phyloP scores from a whole-genome alignment of 495 filamentous ascomycete genomes.

The Neurospora tetraspora region DNA sequence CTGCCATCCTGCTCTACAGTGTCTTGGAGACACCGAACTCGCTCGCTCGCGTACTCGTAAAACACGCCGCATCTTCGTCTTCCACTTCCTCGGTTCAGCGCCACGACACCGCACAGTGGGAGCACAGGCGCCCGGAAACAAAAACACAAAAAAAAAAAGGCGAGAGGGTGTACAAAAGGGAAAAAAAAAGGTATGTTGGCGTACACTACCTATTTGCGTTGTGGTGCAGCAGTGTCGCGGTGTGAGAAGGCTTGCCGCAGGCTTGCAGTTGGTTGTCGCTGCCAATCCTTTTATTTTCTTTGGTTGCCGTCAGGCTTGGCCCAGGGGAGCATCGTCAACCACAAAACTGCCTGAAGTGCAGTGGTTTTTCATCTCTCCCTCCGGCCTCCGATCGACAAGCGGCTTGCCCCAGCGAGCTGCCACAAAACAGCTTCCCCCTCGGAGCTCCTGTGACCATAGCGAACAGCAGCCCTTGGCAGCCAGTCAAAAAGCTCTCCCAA shows the following conservation, averaged over 20 bases:
- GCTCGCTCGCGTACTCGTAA: background rate
- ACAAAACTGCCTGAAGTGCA: background rate
- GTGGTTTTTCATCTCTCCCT: background rate
- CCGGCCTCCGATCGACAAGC: conserved; percentile 14
- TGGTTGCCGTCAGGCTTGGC: background rate
- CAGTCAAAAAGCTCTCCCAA: conserved; percentile 4
- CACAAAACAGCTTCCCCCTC: conserved; percentile 9
- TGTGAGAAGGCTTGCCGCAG: background rate
- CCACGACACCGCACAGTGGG: background rate
- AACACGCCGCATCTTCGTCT: background rate
- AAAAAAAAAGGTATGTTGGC: background rate
- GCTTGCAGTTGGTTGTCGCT: background rate
- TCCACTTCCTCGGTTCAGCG: background rate
- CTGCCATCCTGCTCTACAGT: background rate
- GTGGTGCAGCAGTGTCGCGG: background rate
- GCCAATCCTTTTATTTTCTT: background rate
- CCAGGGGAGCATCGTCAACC: background rate
- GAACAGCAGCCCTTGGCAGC: conserved; percentile 8
- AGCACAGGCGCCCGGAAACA: background rate
- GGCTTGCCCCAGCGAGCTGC: conserved; percentile 13
- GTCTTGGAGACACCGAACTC: background rate
- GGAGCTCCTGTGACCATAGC: conserved; percentile 12
- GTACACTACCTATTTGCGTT: background rate
- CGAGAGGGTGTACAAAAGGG: background rate
- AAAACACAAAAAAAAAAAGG: background rate